These are phyloP conservation scores for Sclerotinia borealis DNA, from an alignment of 2,329 filamentous ascomycete genomes.

Conservation along the genomic window DNA sequence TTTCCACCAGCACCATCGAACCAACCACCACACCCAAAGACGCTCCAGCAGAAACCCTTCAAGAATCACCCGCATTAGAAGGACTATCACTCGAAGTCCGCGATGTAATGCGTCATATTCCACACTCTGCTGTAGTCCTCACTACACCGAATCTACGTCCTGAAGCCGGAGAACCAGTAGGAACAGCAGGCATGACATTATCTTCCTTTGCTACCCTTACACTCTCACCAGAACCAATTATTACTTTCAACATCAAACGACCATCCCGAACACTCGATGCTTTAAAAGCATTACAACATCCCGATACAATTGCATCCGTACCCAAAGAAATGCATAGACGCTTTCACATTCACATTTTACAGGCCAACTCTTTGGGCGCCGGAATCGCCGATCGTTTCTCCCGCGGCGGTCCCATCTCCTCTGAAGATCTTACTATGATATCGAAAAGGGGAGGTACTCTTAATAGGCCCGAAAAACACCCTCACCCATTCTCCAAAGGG, in stretches of 20 bases:
- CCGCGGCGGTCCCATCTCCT: slow-evolving; percentile 14
- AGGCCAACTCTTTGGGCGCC: slow-evolving; percentile 17
- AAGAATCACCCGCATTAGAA: not conserved
- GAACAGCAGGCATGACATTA: slow-evolving; percentile 28
- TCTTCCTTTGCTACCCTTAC: slow-evolving; percentile 32
- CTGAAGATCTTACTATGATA: not conserved
- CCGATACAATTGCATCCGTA: not conserved
- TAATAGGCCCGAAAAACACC: not conserved
- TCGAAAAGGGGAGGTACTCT: not conserved
- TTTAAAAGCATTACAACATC: slow-evolving; percentile 18
- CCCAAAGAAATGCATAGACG: not conserved
- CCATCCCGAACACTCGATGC: slow-evolving; percentile 28
- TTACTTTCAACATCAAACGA: slow-evolving; percentile 32
- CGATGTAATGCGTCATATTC: slow-evolving; percentile 28
- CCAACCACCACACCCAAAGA: not conserved
- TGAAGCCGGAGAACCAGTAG: not conserved
- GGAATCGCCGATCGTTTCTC: slow-evolving; percentile 27
- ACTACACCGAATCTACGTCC: slow-evolving; percentile 16
- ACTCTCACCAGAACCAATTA: slow-evolving; percentile 27
- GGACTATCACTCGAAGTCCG: slow-evolving; percentile 22
- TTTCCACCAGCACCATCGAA: not conserved
- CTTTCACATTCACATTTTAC: slow-evolving; percentile 4
- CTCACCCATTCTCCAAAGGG: no score
- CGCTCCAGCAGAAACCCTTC: not conserved
- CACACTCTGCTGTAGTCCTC: slow-evolving; percentile 29